These are phyloP conservation scores for Stagonosporopsis rhizophila DNA, from an alignment of 2,329 filamentous ascomycete genomes.

Conservation along the genomic window DNA sequence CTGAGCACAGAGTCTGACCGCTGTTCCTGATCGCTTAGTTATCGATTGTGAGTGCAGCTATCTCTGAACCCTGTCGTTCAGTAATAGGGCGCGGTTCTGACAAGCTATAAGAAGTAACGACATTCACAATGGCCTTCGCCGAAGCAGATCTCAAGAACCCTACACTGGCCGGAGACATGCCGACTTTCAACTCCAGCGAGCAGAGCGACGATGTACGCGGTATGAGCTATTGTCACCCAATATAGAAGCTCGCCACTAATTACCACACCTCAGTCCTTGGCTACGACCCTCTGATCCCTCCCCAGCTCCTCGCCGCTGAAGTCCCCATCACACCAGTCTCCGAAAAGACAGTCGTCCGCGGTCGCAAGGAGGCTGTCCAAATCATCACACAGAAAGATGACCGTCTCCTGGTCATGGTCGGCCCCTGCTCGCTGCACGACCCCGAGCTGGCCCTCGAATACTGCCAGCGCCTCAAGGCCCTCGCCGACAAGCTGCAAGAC, in stretches of 20 bases:
- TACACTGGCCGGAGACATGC: conserved; percentile 33
- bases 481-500: conserved; percentile 79
- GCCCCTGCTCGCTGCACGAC: conserved; percentile 97
- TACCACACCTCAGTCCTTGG: conserved; percentile 71
- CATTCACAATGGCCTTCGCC: conserved; percentile 24
- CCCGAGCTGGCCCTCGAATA: conserved; percentile 88
- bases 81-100: conserved; percentile 11
- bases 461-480: conserved; percentile 75
- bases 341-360: conserved; percentile 73
- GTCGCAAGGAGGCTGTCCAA: conserved; percentile 71
- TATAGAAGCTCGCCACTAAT: conserved; percentile 19
- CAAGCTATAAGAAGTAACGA: conserved; percentile 25
- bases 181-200: conserved; percentile 36
- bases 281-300: conserved; percentile 91
- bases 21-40: conserved; percentile 19
- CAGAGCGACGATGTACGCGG: conserved; percentile 61
- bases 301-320: conserved; percentile 84
- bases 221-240: conserved; percentile 30
- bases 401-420: conserved; percentile 91
- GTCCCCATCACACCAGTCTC: conserved; percentile 71
- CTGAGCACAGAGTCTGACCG: conserved; percentile 25
- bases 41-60: conserved; percentile 16
- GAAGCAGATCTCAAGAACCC: conserved; percentile 22
- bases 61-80: background rate
- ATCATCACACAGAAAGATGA: conserved; percentile 83